phyloP scores from a whole-genome alignment of 2,329 filamentous ascomycete species.

The Dactylellina leptospora region DNA sequence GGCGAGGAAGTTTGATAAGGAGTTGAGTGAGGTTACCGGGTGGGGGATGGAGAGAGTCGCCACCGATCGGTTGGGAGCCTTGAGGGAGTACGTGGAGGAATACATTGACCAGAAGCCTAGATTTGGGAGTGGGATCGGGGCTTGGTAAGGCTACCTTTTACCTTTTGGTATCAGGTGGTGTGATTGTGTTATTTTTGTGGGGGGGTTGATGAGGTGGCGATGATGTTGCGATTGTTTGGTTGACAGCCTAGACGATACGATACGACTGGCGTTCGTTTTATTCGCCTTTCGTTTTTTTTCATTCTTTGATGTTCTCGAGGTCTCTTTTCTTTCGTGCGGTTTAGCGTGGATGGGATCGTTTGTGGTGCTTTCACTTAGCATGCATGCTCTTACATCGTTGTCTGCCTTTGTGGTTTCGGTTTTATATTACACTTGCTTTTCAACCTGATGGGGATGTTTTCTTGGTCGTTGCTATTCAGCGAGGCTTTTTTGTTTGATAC shows the following conservation, averaged over 20 bases:
- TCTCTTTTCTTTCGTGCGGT: too few relatives aligned
- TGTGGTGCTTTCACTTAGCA: neutral
- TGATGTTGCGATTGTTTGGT: neutral
- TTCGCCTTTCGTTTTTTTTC: neutral
- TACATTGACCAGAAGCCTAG: conserved; percentile 56
- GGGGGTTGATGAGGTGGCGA: neutral
- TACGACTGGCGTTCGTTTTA: neutral
- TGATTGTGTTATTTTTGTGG: neutral
- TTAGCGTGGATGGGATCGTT: neutral
- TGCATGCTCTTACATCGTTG: neutral
- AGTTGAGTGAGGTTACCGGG: conserved; percentile 55
- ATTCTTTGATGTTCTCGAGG: neutral
- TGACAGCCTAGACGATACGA: conserved; percentile 1
- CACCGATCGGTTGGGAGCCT: conserved; percentile 54
- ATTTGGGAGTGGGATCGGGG: conserved; percentile 53
- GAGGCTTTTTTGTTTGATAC: neutral
- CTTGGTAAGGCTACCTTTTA: conserved; percentile 21
- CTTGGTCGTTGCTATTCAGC: neutral
- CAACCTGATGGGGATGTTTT: neutral
- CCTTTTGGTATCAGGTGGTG: neutral
- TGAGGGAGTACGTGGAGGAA: conserved; percentile 56
- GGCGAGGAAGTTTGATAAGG: conserved; percentile 56
- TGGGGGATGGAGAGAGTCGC: conserved; percentile 53
- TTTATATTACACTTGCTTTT: neutral
- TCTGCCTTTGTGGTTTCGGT: neutral